These are phyloP conservation scores for Aspergillus steynii DNA, from an alignment of 495 filamentous ascomycete genomes.

Conservation along the genomic window DNA sequence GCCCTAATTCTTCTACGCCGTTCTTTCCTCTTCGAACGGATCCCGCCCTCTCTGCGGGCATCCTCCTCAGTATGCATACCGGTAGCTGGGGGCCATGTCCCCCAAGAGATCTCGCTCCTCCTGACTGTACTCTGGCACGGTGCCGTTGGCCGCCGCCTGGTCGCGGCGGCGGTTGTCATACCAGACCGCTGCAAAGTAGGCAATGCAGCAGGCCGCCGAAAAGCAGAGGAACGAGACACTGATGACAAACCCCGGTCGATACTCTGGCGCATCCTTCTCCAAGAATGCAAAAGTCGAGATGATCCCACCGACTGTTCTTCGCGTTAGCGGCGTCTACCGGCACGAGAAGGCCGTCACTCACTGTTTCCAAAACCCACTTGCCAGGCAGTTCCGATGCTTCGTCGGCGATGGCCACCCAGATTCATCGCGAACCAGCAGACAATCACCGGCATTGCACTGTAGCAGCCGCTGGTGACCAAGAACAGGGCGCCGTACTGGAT, in stretches of 20 bases:
- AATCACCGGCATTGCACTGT: constrained; percentile 77
- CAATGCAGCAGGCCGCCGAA: constrained; percentile 56
- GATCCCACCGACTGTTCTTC: constrained; percentile 65
- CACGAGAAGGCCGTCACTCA: constrained; percentile 12
- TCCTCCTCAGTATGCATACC: constrained; percentile 28
- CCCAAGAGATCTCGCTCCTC: constrained; percentile 38
- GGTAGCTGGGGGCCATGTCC: constrained; percentile 43
- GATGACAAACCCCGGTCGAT: constrained; percentile 74
- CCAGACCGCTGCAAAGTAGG: constrained; percentile 61
- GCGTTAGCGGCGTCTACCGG: constrained; percentile 12
- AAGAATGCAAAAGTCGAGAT: constrained; percentile 86
- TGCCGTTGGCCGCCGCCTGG: constrained; percentile 21
- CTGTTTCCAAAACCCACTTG: constrained; percentile 94
- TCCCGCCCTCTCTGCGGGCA: background rate
- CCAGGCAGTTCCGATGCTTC: constrained; percentile 82
- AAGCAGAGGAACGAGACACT: constrained; percentile 73
- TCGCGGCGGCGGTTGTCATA: constrained; percentile 68
- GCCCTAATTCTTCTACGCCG: background rate
- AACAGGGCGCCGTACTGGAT: constrained; percentile 76
- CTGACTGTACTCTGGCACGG: constrained; percentile 16
- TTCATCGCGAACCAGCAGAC: constrained; percentile 97
- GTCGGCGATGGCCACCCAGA: constrained; percentile 80
- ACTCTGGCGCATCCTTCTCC: constrained; percentile 61
- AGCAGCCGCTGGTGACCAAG: constrained; percentile 62
- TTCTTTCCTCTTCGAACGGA: background rate